A percentile compares a stretch with the other conserved stretches of the same genome.
Evolutionary conservation across 2,329 filamentous ascomycete species (phyloP).

Genomic region (Thyridium curvatum): DNA sequence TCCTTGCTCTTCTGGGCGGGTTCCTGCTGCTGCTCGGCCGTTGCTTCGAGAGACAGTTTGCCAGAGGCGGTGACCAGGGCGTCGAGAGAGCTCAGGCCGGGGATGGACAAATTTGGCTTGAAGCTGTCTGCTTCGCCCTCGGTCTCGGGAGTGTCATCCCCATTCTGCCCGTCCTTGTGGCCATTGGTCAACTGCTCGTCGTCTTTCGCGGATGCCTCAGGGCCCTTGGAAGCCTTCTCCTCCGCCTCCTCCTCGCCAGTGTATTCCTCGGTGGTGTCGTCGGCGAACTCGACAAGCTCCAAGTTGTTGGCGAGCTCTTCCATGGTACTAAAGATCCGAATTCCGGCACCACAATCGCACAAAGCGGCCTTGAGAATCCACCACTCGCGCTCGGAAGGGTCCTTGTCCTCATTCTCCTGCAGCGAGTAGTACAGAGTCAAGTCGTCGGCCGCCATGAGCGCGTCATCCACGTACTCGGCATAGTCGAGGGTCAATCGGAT

Average conservation of each 20-base stretch:
- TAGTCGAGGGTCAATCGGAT: conserved; percentile 29
- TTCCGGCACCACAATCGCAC: conserved; percentile 30
- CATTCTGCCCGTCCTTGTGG: no score
- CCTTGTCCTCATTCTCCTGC: conserved; percentile 22
- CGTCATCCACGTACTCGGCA: conserved; percentile 29
- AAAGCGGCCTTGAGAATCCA: conserved; percentile 33
- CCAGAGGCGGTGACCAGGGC: conserved; percentile 20
- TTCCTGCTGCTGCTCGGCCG: conserved; percentile 1
- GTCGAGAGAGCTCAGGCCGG: conserved; percentile 21
- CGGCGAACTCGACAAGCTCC: conserved; percentile 26
- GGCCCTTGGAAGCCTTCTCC: conserved; percentile 1
- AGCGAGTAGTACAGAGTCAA: conserved; percentile 25
- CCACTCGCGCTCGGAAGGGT: conserved; percentile 22
- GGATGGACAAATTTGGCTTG: conserved; percentile 13
- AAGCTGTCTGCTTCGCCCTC: conserved; percentile 5
- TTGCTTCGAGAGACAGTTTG: conserved; percentile 8
- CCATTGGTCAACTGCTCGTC: no score
- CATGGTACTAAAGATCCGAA: conserved; percentile 29
- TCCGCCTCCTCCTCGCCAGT: conserved; percentile 10
- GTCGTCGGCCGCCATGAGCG: conserved; percentile 27
- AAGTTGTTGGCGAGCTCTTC: conserved; percentile 26
- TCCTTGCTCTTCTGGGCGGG: not conserved
- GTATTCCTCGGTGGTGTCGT: conserved; percentile 18
- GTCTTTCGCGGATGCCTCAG: no score
- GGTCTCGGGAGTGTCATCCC: no score